phyloP scores from a whole-genome alignment of 495 filamentous ascomycete species.

The Mytilinidion resinicola region DNA sequence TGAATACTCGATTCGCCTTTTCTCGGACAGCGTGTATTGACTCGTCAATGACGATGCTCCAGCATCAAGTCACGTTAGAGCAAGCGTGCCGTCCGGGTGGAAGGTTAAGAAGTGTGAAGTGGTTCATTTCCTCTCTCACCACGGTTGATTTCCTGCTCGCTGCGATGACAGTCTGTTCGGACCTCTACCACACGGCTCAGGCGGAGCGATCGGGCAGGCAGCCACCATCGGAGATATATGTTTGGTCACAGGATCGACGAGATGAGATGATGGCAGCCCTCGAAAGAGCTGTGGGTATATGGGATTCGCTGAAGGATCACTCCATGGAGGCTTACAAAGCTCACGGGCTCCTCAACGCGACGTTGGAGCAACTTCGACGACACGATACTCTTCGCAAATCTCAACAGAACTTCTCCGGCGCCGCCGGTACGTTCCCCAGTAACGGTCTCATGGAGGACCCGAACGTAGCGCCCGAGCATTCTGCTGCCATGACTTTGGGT shows the following conservation, averaged over 20 bases:
- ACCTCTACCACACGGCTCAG: slow-evolving; percentile 52
- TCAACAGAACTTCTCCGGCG: slow-evolving; percentile 19
- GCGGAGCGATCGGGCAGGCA: slow-evolving; percentile 32
- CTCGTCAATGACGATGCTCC: slow-evolving; percentile 68
- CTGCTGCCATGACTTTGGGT: slow-evolving; percentile 74
- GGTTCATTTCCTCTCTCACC: slow-evolving; percentile 71
- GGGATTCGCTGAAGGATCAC: slow-evolving; percentile 64
- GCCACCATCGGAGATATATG: slow-evolving; percentile 40
- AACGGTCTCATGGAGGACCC: slow-evolving; percentile 35
- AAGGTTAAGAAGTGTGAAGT: slow-evolving; percentile 62
- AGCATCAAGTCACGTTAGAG: slow-evolving; percentile 69
- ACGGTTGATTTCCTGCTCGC: slow-evolving; percentile 79
- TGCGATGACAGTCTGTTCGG: slow-evolving; percentile 81
- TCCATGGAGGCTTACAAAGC: slow-evolving; percentile 91
- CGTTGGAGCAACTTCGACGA: slow-evolving; percentile 66
- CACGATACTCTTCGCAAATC: slow-evolving; percentile 25
- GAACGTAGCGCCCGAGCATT: slow-evolving; percentile 48
- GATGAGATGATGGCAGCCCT: slow-evolving; percentile 69
- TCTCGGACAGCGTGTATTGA: slow-evolving; percentile 77
- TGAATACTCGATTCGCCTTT: slow-evolving; percentile 69
- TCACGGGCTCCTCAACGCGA: slow-evolving; percentile 64
- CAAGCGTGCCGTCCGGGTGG: slow-evolving; percentile 68
- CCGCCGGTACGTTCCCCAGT: slow-evolving; percentile 19
- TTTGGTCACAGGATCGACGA: slow-evolving; percentile 65
- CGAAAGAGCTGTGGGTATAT: slow-evolving; percentile 67